Evolutionary conservation across 352 stramenopile genomes (phyloP), one percentile per base, ranked within the genome.

Genomic region (Phytopythium helicoides): DNA sequence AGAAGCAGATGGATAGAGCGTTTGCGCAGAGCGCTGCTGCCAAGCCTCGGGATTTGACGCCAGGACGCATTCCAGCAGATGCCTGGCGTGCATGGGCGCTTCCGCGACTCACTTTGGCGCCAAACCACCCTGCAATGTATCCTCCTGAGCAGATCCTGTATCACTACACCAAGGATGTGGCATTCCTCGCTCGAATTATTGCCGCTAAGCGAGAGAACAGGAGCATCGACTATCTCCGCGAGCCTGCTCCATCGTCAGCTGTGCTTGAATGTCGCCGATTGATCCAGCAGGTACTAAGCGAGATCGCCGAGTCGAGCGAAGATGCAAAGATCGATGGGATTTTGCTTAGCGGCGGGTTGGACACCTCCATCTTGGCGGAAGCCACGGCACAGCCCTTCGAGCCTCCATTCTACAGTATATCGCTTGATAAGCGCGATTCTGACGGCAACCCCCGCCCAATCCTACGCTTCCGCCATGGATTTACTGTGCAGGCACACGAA

Each of bases 341-440:
- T 35, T 58, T 86, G 44, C 71, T 92, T 26, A 89, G 78, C 23
- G 81, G 69, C 26, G 81, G 81, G 0, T 57, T 92, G 0, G 81
- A 92, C 47, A 92, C 81, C 1, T 92, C 81, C 7, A 83, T 92
- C 31, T 47, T 89, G 14, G 73, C 69, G 0, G 76, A 92, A 54
- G 78, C 81, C 7, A 86, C 57, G 36, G 65, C 46, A 5, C 67
- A 83, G 54, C 47, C 58, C 3, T 71, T 77, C 47, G 36, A 59
- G 22, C 22, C 40, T 3, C 45, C 66, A 2, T 64, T 73, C 12
- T 62, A 60, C 52, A 49, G 60, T 0, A 58, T 77, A n/a, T 82
- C 63, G 9, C 65, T 81, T 3, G 61, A 84, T 36, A 87, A 75
- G 40, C 42, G 37, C 4, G 41, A 49, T 10, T 54, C 41, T 1